phyloP scores from a whole-genome alignment of 352 stramenopile genomes.

The Thalassiosira allenii region DNA sequence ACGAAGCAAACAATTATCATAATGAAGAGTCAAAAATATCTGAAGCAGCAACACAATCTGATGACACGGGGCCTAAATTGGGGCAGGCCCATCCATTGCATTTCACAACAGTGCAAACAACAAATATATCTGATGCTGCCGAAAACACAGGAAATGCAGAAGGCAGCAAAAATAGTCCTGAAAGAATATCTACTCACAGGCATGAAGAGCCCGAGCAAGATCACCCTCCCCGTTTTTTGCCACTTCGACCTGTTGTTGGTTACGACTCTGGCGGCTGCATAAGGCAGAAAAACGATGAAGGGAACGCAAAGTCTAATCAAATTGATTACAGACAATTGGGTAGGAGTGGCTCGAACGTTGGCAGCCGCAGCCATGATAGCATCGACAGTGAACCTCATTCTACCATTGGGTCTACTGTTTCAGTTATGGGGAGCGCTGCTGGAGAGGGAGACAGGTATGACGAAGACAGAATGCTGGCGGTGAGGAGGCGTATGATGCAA shows the following conservation, averaged over 20 bases:
- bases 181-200: background rate
- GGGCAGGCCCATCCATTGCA: no score
- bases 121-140: no score
- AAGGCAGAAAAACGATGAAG: background rate
- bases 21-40: no score
- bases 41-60: no score
- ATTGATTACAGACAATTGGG: background rate
- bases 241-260: no score
- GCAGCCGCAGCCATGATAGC: slow-evolving; percentile 17
- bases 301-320: background rate
- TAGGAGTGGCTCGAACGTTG: background rate
- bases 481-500: slow-evolving; percentile 47
- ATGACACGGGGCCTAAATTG: no score
- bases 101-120: no score
- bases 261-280: no score
- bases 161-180: background rate
- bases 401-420: slow-evolving; percentile 39
- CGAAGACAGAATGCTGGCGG: slow-evolving; percentile 20
- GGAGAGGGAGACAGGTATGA: slow-evolving; percentile 31
- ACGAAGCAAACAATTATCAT: background rate
- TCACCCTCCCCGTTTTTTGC: no score
- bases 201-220: no score
- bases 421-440: slow-evolving; percentile 44
- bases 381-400: slow-evolving; percentile 19
- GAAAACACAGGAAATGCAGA: no score